These are phyloP conservation scores for Polysphondylium violaceum DNA, from an alignment of 78 protist genomes.

Conservation along the genomic window DNA sequence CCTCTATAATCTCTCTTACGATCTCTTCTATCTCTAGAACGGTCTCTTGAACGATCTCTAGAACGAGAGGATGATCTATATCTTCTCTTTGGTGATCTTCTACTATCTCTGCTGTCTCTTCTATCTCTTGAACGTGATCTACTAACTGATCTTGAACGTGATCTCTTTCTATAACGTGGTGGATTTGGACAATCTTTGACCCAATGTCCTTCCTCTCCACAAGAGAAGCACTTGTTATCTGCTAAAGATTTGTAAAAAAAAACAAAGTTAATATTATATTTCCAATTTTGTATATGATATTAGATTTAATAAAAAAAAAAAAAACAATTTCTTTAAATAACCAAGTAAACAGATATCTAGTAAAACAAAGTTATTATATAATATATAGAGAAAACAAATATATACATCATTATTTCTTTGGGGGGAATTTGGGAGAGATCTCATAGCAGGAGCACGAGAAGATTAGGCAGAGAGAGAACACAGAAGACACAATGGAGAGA, in stretches of 20 bases:
- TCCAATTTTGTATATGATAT: background rate
- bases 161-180: conserved; percentile 9
- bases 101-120: background rate
- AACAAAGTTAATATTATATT: background rate
- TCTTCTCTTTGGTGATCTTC: conserved; percentile 8
- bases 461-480: no score
- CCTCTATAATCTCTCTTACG: conserved; percentile 11
- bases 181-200: conserved; percentile 68
- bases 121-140: conserved; percentile 39
- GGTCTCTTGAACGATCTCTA: conserved; percentile 15
- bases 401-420: no score
- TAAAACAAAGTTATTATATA: no score
- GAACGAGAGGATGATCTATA: conserved; percentile 21
- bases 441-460: no score
- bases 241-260: background rate
- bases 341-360: background rate
- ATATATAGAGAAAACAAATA: no score
- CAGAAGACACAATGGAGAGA: no score
- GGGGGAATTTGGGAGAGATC: no score
- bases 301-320: background rate
- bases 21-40: conserved; percentile 39
- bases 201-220: conserved; percentile 73
- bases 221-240: conserved; percentile 66
- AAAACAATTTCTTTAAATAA: background rate
- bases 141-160: conserved; percentile 26